A percentile compares a stretch with the other conserved stretches of the same genome.
Conservation (phyloP, 2,329 filamentous ascomycete species). For the Pestalotiopsis sp. region DNA sequence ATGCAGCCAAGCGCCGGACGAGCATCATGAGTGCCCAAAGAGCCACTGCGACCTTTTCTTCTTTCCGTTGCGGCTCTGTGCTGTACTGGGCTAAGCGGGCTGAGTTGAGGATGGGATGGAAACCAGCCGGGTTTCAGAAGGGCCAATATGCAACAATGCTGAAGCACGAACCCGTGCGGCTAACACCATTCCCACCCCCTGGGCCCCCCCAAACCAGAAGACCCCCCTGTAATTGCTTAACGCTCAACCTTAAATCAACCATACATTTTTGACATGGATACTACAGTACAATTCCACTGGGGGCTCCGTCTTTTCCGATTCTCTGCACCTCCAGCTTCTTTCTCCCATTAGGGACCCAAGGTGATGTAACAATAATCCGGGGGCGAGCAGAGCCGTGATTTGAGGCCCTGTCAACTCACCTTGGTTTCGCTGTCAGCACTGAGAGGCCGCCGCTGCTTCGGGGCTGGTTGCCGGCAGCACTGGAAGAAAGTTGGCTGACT, state of each 20-base stretch:
- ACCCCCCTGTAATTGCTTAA: slow-evolving; percentile 22
- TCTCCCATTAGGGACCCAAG: background rate
- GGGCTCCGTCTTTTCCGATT: background rate
- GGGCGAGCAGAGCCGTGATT: background rate
- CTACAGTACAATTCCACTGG: background rate
- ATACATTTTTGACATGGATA: slow-evolving; percentile 22
- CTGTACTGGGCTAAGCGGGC: background rate
- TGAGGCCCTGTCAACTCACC: background rate
- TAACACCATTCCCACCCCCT: slow-evolving; percentile 13
- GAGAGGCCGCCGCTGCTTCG: background rate
- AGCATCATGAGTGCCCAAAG: background rate
- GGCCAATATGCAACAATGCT: slow-evolving; percentile 29
- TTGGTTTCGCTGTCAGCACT: background rate
- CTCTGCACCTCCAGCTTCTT: background rate
- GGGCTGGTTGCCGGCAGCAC: background rate
- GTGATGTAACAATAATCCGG: background rate
- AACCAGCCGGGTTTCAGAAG: slow-evolving; percentile 29
- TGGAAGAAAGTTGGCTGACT: background rate
- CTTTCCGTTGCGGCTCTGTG: background rate
- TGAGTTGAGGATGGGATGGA: slow-evolving; percentile 22
- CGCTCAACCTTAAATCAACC: slow-evolving; percentile 16
- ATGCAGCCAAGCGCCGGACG: slow-evolving; percentile 5
- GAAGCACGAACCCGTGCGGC: slow-evolving; percentile 30
- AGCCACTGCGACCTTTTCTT: too few relatives aligned
- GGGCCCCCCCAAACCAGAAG: background rate